phyloP scores from a whole-genome alignment of 805 yeast genomes.

The Metschnikowia hibisci region DNA sequence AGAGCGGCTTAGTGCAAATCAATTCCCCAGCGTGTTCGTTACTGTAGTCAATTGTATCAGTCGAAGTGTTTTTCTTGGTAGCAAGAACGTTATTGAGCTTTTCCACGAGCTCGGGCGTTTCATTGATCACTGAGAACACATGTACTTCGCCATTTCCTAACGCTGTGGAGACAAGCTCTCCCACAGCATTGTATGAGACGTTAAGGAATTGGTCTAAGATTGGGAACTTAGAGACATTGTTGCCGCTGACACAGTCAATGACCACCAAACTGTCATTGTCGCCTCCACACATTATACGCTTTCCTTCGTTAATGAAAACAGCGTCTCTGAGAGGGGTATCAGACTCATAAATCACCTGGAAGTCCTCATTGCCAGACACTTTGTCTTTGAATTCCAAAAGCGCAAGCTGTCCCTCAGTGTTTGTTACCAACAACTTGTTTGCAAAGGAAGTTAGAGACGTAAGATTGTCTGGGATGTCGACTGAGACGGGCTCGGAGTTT shows the following conservation, averaged over 20 bases:
- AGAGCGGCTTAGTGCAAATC: conserved; percentile 52
- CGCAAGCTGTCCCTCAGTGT: conserved; percentile 39
- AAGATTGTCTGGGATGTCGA: conserved; percentile 48
- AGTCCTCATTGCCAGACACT: conserved; percentile 24
- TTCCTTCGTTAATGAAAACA: conserved; percentile 57
- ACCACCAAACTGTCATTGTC: conserved; percentile 57
- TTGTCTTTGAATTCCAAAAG: conserved; percentile 4
- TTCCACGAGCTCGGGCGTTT: conserved; percentile 49
- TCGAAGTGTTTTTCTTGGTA: conserved; percentile 29
- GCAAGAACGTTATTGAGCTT: conserved; percentile 42
- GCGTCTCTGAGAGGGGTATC: conserved; percentile 50
- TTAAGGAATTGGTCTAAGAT: conserved; percentile 55
- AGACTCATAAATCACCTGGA: conserved; percentile 42
- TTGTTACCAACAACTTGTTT: conserved; percentile 29
- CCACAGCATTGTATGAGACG: conserved; percentile 51
- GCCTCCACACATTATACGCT: conserved; percentile 58
- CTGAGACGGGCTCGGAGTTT: conserved; percentile 57
- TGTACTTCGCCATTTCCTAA: conserved; percentile 57
- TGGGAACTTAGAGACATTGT: conserved; percentile 28
- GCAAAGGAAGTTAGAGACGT: conserved; percentile 36
- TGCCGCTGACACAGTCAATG: conserved; percentile 36
- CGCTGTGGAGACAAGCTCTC: conserved; percentile 56
- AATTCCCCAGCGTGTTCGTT: conserved; percentile 44
- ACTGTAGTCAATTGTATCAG: conserved; percentile 33
- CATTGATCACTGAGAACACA: conserved; percentile 53